These are phyloP conservation scores for Mucor plumbeus DNA, from an alignment of 371 early-diverging fungal genomes.

Conservation along the genomic window DNA sequence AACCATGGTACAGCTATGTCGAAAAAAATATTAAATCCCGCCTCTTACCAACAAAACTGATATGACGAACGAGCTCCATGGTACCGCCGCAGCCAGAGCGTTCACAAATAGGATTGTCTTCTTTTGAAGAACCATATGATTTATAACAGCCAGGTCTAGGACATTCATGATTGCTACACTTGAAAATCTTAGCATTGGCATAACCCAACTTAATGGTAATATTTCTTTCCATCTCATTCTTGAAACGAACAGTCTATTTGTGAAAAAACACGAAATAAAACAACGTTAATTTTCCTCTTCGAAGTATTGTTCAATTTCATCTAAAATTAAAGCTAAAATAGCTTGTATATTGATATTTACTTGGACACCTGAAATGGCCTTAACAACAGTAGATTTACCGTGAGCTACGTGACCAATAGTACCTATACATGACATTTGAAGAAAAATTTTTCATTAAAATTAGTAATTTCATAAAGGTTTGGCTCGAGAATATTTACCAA, in stretches of 20 bases:
- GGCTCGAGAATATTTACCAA: conserved; percentile 68
- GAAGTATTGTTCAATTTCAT: neutral
- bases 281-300: neutral
- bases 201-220: conserved; percentile 99
- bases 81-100: conserved; percentile 89
- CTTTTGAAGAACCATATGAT: conserved; percentile 87
- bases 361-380: conserved; percentile 99
- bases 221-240: conserved; percentile 99
- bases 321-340: neutral
- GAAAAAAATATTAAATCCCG: conserved; percentile 1
- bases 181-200: conserved; percentile 99
- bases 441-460: conserved; percentile 14
- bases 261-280: conserved; percentile 6
- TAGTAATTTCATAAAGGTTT: conserved; percentile 1
- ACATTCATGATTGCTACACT: conserved; percentile 92
- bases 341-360: conserved; percentile 39
- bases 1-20: neutral
- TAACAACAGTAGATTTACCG: conserved; percentile 99
- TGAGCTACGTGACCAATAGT: conserved; percentile 99
- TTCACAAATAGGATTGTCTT: conserved; percentile 92
- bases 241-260: conserved; percentile 95
- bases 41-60: conserved; percentile 89
- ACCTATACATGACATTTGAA: conserved; percentile 57
- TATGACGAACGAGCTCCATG: conserved; percentile 93
- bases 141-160: conserved; percentile 97